phyloP scores from a whole-genome alignment of 2,329 filamentous ascomycete genomes.

The Cryphonectria parasitica region DNA sequence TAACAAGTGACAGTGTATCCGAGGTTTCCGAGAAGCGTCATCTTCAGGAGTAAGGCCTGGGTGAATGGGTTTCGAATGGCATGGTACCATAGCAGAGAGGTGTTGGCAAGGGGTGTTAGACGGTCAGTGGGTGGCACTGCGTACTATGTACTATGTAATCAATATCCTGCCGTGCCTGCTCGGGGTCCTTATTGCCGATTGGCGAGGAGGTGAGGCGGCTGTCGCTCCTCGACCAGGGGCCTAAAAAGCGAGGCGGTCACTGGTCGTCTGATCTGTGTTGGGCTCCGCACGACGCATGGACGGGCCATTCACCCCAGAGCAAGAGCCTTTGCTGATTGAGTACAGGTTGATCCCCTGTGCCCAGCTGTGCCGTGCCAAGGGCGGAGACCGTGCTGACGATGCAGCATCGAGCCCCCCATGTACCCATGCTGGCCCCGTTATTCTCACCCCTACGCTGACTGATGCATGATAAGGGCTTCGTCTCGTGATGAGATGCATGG shows the following conservation, averaged over 20 bases:
- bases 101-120: neutral
- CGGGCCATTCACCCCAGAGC: slow-evolving; percentile 5
- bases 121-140: neutral
- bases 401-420: neutral
- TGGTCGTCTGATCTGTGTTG: neutral
- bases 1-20: neutral
- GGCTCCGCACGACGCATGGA: slow-evolving; percentile 2
- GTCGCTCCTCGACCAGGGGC: neutral
- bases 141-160: neutral
- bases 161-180: slow-evolving; percentile 3
- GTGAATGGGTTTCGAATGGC: neutral
- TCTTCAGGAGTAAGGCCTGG: neutral
- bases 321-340: neutral
- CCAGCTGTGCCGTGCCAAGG: neutral
- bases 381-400: slow-evolving; percentile 5
- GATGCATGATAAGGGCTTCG: neutral
- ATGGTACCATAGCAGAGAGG: neutral
- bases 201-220: slow-evolving; percentile 18
- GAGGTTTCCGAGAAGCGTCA: neutral
- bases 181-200: slow-evolving; percentile 4
- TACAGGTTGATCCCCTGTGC: neutral
- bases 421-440: neutral
- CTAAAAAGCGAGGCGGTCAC: slow-evolving; percentile 6
- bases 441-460: neutral
- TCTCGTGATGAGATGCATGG: neutral